These are phyloP conservation scores for Castanea mollissima DNA, from an alignment of 306 rosid genomes.

Conservation along the genomic window DNA sequence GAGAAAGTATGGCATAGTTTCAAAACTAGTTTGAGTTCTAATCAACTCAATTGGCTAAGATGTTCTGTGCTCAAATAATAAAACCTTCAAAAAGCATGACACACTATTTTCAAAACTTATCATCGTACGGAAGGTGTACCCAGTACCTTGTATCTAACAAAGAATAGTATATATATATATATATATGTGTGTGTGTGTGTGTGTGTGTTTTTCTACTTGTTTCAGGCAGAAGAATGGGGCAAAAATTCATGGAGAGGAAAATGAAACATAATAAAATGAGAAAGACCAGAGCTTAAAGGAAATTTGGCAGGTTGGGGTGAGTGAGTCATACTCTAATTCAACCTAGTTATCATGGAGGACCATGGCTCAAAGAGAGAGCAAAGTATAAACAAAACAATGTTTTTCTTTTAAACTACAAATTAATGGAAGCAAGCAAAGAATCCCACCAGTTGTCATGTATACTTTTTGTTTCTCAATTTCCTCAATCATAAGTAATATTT, in stretches of 20 bases:
- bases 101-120: too few species aligned
- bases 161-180: background rate
- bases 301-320: background rate
- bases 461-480: slow-evolving; percentile 22
- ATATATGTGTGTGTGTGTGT: too few species aligned
- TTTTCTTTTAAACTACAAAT: background rate
- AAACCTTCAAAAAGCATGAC: too few species aligned
- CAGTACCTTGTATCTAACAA: background rate
- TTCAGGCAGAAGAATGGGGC: background rate
- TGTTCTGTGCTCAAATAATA: too few species aligned
- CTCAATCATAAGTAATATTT: slow-evolving; percentile 4
- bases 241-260: background rate
- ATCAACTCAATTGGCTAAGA: too few species aligned
- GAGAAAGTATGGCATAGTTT: too few species aligned
- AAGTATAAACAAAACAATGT: background rate
- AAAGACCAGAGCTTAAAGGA: background rate
- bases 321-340: too few species aligned
- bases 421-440: background rate
- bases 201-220: background rate
- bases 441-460: slow-evolving; percentile 11
- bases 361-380: background rate
- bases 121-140: background rate
- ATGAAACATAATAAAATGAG: background rate
- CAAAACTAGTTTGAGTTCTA: too few species aligned
- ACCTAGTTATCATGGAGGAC: too few species aligned